Conservation (phyloP, 2,329 filamentous ascomycete genomes). For the Xylariaceae sp. region DNA sequence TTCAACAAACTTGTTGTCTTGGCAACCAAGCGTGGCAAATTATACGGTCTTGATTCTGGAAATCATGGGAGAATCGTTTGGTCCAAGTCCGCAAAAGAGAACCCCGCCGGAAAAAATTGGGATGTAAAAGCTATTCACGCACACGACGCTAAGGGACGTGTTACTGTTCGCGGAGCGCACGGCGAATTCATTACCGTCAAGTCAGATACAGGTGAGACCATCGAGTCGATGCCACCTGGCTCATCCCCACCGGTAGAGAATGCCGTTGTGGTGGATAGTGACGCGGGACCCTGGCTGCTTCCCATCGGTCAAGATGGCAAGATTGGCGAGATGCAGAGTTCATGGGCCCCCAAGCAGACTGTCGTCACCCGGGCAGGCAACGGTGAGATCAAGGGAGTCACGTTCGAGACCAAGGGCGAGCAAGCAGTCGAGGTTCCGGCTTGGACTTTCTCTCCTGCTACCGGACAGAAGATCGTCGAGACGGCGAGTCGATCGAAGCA, state of each 20-base stretch:
- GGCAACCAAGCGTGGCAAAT: conserved; percentile 75
- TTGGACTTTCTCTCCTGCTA: conserved; percentile 74
- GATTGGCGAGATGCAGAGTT: conserved; percentile 48
- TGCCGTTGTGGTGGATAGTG: conserved; percentile 56
- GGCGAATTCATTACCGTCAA: conserved; percentile 65
- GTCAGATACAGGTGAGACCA: conserved; percentile 53
- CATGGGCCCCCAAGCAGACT: conserved; percentile 53
- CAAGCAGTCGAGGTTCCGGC: conserved; percentile 50
- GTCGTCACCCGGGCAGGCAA: conserved; percentile 56
- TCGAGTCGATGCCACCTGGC: conserved; percentile 47
- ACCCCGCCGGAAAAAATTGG: conserved; percentile 60
- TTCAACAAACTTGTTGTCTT: conserved; percentile 85
- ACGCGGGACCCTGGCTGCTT: conserved; percentile 56
- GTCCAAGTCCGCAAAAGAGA: conserved; percentile 67
- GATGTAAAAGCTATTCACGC: conserved; percentile 69
- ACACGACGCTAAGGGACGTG: conserved; percentile 57
- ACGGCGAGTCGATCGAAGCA: conserved; percentile 71
- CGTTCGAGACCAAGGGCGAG: conserved; percentile 49
- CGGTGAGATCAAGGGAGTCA: conserved; percentile 58
- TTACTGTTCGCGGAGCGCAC: conserved; percentile 61
- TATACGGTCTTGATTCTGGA: conserved; percentile 79
- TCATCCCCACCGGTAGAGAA: conserved; percentile 46
- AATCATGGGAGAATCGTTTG: conserved; percentile 75
- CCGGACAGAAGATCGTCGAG: conserved; percentile 68
- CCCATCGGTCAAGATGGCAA: conserved; percentile 55